Evolutionary conservation across 768 basidiomycete species (phyloP).

Genomic region (Mycena capillaripes): DNA sequence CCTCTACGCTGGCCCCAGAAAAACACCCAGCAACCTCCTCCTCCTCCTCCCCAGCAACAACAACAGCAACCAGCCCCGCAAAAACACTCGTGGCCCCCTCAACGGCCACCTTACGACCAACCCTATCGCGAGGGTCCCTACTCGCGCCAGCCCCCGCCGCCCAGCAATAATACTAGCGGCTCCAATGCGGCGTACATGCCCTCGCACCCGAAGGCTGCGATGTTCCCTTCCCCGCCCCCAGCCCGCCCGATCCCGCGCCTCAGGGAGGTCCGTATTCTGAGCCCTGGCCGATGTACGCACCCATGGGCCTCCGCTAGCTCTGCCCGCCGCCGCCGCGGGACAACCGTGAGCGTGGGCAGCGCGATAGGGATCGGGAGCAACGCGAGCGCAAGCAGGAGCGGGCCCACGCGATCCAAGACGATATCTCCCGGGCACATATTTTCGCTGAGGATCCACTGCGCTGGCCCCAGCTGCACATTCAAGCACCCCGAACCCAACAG

Average conservation of each 20-base stretch:
- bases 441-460: too few relatives aligned
- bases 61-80: conserved; percentile 10
- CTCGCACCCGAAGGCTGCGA: background rate
- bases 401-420: too few relatives aligned
- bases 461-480: too few relatives aligned
- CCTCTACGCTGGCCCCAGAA: background rate
- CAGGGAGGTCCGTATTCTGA: conserved; percentile 20
- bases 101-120: conserved; percentile 5
- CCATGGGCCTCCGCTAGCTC: conserved; percentile 29
- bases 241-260: background rate
- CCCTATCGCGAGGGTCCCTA: conserved; percentile 21
- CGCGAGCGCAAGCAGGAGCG: conserved; percentile 13
- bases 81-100: background rate
- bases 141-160: background rate
- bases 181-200: background rate
- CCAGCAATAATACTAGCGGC: background rate
- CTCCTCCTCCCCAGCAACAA: background rate
- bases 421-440: too few relatives aligned
- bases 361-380: too few relatives aligned
- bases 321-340: conserved; percentile 14
- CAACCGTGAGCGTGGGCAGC: conserved; percentile 11
- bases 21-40: background rate
- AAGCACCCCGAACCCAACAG: too few relatives aligned
- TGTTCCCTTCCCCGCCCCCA: conserved; percentile 27
- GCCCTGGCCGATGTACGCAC: conserved; percentile 32